phyloP scores from a whole-genome alignment of 2,329 filamentous ascomycete genomes.

The Aspergillus fischeri region DNA sequence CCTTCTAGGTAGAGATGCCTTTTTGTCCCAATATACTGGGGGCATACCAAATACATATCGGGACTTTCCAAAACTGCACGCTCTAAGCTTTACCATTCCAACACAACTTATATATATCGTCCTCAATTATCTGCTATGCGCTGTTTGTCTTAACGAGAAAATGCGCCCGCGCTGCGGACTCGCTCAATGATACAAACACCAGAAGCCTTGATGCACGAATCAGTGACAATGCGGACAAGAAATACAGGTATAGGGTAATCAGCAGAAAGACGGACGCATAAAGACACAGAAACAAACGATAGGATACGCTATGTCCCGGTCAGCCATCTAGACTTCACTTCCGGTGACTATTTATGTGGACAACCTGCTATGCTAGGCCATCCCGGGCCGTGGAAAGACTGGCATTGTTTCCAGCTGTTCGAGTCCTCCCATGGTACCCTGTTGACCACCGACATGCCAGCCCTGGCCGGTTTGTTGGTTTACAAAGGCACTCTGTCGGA shows the following conservation, averaged over 20 bases:
- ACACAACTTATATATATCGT: neutral
- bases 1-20: too few species aligned
- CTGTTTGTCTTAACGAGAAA: neutral
- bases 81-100: neutral
- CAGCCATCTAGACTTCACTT: neutral
- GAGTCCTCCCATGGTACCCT: conserved; percentile 70
- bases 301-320: neutral
- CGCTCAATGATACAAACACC: neutral
- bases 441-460: conserved; percentile 72
- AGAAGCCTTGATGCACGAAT: neutral
- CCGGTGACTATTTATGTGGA: neutral
- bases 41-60: neutral
- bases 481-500: conserved; percentile 84
- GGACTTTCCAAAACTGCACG: neutral
- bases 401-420: conserved; percentile 75
- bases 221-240: neutral
- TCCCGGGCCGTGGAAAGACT: conserved; percentile 77
- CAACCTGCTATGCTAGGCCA: conserved; percentile 16
- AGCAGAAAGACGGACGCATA: neutral
- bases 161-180: neutral
- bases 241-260: neutral
- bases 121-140: neutral
- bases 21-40: too few species aligned
- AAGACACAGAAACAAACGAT: neutral
- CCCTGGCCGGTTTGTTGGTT: conserved; percentile 83